These are phyloP conservation scores for Chlamydomonas sphaeroides DNA, from an alignment of 139 green algal species.

Conservation along the genomic window DNA sequence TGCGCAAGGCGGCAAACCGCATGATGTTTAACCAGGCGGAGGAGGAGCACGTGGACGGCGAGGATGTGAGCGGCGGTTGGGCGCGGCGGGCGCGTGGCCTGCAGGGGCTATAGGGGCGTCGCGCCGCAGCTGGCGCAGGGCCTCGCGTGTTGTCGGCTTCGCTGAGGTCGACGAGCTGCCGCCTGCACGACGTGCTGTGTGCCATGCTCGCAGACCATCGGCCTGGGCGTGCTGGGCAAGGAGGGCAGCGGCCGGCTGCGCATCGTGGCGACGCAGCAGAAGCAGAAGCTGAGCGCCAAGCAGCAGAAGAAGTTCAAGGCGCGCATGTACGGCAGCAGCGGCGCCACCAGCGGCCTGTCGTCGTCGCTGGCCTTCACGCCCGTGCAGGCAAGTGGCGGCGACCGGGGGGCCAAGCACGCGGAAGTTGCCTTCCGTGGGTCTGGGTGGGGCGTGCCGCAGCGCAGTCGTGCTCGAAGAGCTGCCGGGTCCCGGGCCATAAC, in stretches of 20 bases:
- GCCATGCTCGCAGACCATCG: slow-evolving; percentile 67
- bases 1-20: slow-evolving; percentile 94
- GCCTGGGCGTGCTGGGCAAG: slow-evolving; percentile 90
- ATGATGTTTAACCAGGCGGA: slow-evolving; percentile 94
- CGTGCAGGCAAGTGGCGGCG: slow-evolving; percentile 81
- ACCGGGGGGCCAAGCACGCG: no score
- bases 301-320: slow-evolving; percentile 77
- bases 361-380: slow-evolving; percentile 96
- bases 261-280: slow-evolving; percentile 79
- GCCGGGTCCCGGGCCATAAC: no score
- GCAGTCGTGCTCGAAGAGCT: no score
- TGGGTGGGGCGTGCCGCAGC: no score
- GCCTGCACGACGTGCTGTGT: no score
- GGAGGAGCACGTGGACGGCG: slow-evolving; percentile 93
- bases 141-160: no score
- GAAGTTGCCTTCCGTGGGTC: no score
- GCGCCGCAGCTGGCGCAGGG: no score
- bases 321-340: slow-evolving; percentile 56
- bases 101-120: no score
- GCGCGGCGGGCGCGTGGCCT: no score
- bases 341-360: slow-evolving; percentile 77
- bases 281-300: slow-evolving; percentile 85
- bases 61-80: slow-evolving; percentile 84
- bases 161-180: no score
- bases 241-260: slow-evolving; percentile 83